Conservation (phyloP, 2,329 filamentous ascomycete species). For the Fusarium anguioides region DNA sequence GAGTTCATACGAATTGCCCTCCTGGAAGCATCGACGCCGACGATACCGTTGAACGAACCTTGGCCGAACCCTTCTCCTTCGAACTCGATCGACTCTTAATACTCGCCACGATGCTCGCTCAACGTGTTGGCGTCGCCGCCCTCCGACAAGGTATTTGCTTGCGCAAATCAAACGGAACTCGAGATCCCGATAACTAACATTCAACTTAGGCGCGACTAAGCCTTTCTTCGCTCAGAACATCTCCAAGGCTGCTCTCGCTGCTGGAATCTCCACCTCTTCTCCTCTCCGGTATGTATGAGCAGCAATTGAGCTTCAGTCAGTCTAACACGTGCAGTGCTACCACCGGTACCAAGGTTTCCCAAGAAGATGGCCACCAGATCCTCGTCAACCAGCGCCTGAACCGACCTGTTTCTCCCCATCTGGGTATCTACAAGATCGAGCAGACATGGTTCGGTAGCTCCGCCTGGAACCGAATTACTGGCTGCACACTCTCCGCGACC, state of each 20-base stretch:
- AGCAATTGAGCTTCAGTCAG: background rate
- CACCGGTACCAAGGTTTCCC: slow-evolving; percentile 67
- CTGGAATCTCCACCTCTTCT: slow-evolving; percentile 57
- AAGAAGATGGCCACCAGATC: slow-evolving; percentile 67
- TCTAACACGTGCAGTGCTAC: slow-evolving; percentile 24
- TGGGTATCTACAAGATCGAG: slow-evolving; percentile 85
- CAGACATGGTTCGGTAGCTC: slow-evolving; percentile 85
- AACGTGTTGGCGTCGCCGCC: slow-evolving; percentile 68
- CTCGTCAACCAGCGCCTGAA: slow-evolving; percentile 83
- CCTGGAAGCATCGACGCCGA: slow-evolving; percentile 37
- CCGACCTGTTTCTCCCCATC: slow-evolving; percentile 87
- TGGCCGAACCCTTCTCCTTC: slow-evolving; percentile 18
- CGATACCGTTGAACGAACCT: slow-evolving; percentile 36
- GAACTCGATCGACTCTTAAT: slow-evolving; percentile 1
- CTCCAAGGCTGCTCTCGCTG: slow-evolving; percentile 58
- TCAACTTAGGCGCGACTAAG: slow-evolving; percentile 53
- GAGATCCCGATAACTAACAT: slow-evolving; percentile 10
- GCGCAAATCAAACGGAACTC: slow-evolving; percentile 34
- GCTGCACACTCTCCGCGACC: slow-evolving; percentile 73
- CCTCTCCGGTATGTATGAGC: slow-evolving; percentile 55
- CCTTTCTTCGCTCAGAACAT: slow-evolving; percentile 61
- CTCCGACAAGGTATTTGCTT: slow-evolving; percentile 64
- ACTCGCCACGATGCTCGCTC: slow-evolving; percentile 62
- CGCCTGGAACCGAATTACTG: slow-evolving; percentile 86
- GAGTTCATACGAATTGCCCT: slow-evolving; percentile 7